These are phyloP conservation scores for Vigna nakashimae DNA, from an alignment of 306 rosid genomes.

Conservation along the genomic window DNA sequence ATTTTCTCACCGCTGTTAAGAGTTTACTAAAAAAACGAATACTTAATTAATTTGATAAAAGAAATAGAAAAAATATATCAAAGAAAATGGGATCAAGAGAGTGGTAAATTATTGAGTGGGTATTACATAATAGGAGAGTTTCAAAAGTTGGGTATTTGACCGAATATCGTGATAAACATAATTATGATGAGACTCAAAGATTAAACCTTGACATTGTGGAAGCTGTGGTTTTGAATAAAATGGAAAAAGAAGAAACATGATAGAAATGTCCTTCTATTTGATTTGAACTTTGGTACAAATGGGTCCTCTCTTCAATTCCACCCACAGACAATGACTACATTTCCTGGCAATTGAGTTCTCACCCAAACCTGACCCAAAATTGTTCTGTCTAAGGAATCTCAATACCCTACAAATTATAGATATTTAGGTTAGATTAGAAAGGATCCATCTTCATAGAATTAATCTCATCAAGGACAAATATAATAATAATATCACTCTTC, in stretches of 20 bases:
- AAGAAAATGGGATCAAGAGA: background rate
- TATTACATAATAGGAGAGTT: no score
- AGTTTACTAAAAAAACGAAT: no score
- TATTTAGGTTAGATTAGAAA: constrained; percentile 32
- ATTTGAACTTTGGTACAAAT: background rate
- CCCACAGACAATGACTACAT: constrained; percentile 18
- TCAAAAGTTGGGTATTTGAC: background rate
- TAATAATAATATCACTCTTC: background rate
- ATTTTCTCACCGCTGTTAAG: no score
- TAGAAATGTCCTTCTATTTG: constrained; percentile 21
- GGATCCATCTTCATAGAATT: constrained; percentile 9
- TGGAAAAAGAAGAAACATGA: background rate
- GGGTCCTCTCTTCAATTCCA: constrained; percentile 25
- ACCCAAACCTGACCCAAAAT: constrained; percentile 29
- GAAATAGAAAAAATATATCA: background rate
- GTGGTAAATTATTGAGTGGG: background rate
- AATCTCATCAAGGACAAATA: constrained; percentile 9
- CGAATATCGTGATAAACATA: background rate
- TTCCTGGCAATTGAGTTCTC: constrained; percentile 33
- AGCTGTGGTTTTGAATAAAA: background rate
- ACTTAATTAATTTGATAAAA: background rate
- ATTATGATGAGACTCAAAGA: background rate
- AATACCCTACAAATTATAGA: constrained; percentile 15
- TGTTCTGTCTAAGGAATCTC: constrained; percentile 33
- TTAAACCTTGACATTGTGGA: background rate